Evolutionary conservation across 441 rosid genomes (phyloP), one percentile per base, ranked within the genome.

Genomic region (Pelargonium citronellum): DNA sequence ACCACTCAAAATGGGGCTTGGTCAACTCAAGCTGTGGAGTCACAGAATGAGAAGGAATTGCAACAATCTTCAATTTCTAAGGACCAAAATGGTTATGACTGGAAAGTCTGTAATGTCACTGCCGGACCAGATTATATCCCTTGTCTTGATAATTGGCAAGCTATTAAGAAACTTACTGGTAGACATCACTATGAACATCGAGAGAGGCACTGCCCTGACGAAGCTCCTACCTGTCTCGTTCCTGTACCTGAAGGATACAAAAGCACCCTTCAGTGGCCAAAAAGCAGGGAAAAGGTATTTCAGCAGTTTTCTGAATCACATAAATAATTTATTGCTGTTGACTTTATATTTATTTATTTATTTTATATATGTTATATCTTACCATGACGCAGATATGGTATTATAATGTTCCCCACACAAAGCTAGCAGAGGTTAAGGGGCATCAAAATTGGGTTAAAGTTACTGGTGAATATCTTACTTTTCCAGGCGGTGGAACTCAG

Each of bases 401-500:
- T 72, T 86, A 81, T 30, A 94, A 94, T 69, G 99, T 91, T 58
- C 96, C 99, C 68, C 89, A 91, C 77, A 82, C 90, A 46, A 70
- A 13, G 82, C 81, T 94, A 66, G 97, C 94, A 7, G 82, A 87
- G 69, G 86, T 95, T 72, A 95, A 95, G 78, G 97, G 97, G 66
- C 99, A 91, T 68, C 98, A 93, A 71, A 93, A 93, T 70, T 91
- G 97, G 98, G 89, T 93, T 19, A 93, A 89, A 78, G 91, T 91
- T 47, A 84, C 90, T 1, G 96, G 99, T 3, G 99, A 95, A 77
- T 87, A 90, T 81, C 81, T 95, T 73, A 91, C 94, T 13, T 95
- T 95, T 82, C 99, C 97, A 0, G 96, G 99, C 10, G 96, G 99
- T 34, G 99, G 99, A 39, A 95, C 96, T 2, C 99, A 91, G 77